Evolutionary conservation across 1,139 yeast genomes (phyloP), one percentile per base, ranked within the genome.

Genomic region (Kodamaea alishanica): DNA sequence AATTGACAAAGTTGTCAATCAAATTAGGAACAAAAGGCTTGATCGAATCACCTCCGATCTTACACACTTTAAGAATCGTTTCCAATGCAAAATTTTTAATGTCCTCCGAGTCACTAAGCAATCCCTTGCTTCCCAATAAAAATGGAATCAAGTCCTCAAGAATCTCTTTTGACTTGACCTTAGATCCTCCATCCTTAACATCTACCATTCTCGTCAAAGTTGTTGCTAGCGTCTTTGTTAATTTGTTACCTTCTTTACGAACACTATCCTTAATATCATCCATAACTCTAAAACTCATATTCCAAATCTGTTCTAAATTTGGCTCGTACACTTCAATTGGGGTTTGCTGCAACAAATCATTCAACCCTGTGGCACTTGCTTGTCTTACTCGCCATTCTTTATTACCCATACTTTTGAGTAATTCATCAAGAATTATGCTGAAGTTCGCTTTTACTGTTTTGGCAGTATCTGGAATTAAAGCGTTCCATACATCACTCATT

Each of bases 251-350:
- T 39, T 88, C 95, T 41, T 77, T 77, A 35, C 97, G 73, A 4
- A 92, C 97, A 63, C 95, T 86, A 35, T 88, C 97, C 56, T 92
- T 92, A 43, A 92, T 88, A 63, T 92, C 98, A 62, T 92, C 98
- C 76, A 90, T 79, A 0, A 79, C 78, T 54, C 98, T 75, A 65
- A 92, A 90, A 39, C 94, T 81, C 86, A 86, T 81, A 5, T 75
- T 71, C 97, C 97, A 90, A 26, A 92, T 79, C 5, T 78, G 79
- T 43, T 84, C 84, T 39, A 87, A 58, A 11, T 66, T 56, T 6
- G 58, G 52, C 35, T 79, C 80, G 50, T 84, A 85, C 7, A 58
- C 63, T 8, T 73, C 78, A 31, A 78, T 56, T 1, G 81, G 73
- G 26, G 76, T 71, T 6, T 81, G 74, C 48, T 82, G 86, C 10